Conservation (phyloP, 1,139 yeast species). For the Suzukiozyma palmioleophila region DNA sequence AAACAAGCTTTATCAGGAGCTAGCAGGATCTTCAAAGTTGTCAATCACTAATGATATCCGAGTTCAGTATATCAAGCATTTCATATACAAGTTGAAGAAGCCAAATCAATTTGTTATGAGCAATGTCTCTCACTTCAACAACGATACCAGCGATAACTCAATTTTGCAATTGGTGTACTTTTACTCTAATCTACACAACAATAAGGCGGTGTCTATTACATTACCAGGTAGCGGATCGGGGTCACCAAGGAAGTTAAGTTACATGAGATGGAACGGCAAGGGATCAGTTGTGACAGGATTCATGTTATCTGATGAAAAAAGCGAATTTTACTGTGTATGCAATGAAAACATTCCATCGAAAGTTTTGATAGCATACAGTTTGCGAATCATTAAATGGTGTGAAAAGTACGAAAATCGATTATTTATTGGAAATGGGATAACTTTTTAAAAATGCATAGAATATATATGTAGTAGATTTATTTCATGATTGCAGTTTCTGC, state of each 20-base stretch:
- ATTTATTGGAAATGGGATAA: slow-evolving; percentile 25
- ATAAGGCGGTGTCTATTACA: slow-evolving; percentile 7
- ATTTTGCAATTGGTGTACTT: slow-evolving; percentile 27
- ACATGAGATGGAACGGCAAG: slow-evolving; percentile 23
- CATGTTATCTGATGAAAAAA: slow-evolving; percentile 31
- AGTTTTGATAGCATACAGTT: slow-evolving; percentile 28
- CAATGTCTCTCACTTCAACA: slow-evolving; percentile 17
- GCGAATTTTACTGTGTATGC: slow-evolving; percentile 39
- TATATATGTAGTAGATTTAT: slow-evolving; percentile 9
- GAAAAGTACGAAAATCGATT: slow-evolving; percentile 31
- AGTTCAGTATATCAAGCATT: slow-evolving; percentile 65
- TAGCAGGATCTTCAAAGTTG: slow-evolving; percentile 14
- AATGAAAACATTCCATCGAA: slow-evolving; percentile 24
- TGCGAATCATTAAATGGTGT: slow-evolving; percentile 38
- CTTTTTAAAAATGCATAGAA: slow-evolving; percentile 12
- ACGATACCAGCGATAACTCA: slow-evolving; percentile 9
- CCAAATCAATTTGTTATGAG: slow-evolving; percentile 38
- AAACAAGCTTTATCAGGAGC: slow-evolving; percentile 34
- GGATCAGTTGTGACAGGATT: slow-evolving; percentile 27
- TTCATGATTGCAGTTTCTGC: slow-evolving; percentile 51
- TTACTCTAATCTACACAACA: slow-evolving; percentile 26
- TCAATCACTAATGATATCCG: slow-evolving; percentile 42
- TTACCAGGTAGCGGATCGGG: slow-evolving; percentile 7
- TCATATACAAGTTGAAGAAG: slow-evolving; percentile 67
- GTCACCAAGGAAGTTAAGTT: slow-evolving; percentile 30